Evolutionary conservation across 768 basidiomycete species (phyloP), one percentile per base, ranked within the genome.

Genomic region (Dictyophora rubrovolvata): DNA sequence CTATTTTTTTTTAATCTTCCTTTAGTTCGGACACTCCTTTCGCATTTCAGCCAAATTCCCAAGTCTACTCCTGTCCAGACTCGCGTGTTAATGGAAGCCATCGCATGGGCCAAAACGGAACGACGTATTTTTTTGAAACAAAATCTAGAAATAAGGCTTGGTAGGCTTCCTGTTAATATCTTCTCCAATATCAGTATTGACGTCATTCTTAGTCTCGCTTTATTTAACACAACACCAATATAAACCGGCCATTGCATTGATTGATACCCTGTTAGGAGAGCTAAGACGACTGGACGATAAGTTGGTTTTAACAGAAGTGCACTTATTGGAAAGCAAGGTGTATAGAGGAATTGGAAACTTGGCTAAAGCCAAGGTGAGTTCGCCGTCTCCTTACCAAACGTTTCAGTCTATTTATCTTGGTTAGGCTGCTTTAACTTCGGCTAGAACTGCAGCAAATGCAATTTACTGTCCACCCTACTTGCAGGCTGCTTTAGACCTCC

Each of bases 41-140:
- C 89, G 70, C 87, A 86, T 74, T 97, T 99, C 77, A 78, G 75
- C 46, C 65, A 79, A 34, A 91, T 95, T 62, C 88, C 91, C 0
- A 71, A 84, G 66, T 86, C 86, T 63, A 80, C 84, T 54, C 73
- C 80, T 37, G 78, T 81, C 17, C 95, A 96, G 67, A 93, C 91
- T 56, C 75, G 80, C 10, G 92, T 93, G n/a, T 81, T 94, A 9
- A 79, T 79, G 52, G 93, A 96, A 63, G 94, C 93, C 64, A 91
- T 95, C 54, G 83, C 81, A 14, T 99, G 95, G 95, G 93, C 94
- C 0, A 86, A 86, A 65, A 71, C 74, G 1, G 92, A 97, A 74
- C 93, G 94, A 69, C 84, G 95, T 42, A 92, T 97, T 65, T 99
- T 99, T 75, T 74, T 97, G 62, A 91, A 95, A 68, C 95, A 98